Conservation (phyloP, 202 grass and related monocot genomes). For the Hordeum pubiflorum region DNA sequence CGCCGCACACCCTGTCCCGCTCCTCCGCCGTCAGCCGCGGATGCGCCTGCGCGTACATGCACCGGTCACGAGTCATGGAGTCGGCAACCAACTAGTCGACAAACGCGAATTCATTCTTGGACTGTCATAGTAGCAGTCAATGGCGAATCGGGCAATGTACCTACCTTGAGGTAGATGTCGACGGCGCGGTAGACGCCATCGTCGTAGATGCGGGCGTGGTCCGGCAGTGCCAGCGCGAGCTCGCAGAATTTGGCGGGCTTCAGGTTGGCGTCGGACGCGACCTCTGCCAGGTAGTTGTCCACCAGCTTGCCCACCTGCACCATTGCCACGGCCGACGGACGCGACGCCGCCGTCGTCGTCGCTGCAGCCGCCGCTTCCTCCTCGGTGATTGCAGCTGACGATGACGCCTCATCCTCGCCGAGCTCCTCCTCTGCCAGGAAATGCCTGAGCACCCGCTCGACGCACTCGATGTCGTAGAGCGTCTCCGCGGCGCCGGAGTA, state of each 20-base stretch:
- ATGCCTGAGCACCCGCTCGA: conserved; percentile 61
- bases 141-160: background rate
- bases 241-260: conserved; percentile 68
- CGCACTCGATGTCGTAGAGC: conserved; percentile 86
- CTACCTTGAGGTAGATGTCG: conserved; percentile 88
- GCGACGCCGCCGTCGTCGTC: background rate
- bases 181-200: conserved; percentile 87
- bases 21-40: conserved; percentile 61
- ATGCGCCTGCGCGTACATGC: conserved; percentile 41
- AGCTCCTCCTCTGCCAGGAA: conserved; percentile 37
- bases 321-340: conserved; percentile 29
- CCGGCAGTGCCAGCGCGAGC: conserved; percentile 61
- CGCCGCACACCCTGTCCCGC: conserved; percentile 65
- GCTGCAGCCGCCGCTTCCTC: conserved; percentile 15
- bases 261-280: conserved; percentile 75
- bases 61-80: background rate
- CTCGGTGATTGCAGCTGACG: background rate
- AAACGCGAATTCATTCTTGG: background rate
- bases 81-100: background rate
- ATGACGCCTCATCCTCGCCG: conserved; percentile 5
- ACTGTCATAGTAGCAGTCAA: background rate
- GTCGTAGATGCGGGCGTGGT: conserved; percentile 66
- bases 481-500: conserved; percentile 67
- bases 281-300: conserved; percentile 81
- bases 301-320: conserved; percentile 71